Conservation (phyloP, 1,284 basidiomycete genomes). For the Apiotrichum siamense region DNA sequence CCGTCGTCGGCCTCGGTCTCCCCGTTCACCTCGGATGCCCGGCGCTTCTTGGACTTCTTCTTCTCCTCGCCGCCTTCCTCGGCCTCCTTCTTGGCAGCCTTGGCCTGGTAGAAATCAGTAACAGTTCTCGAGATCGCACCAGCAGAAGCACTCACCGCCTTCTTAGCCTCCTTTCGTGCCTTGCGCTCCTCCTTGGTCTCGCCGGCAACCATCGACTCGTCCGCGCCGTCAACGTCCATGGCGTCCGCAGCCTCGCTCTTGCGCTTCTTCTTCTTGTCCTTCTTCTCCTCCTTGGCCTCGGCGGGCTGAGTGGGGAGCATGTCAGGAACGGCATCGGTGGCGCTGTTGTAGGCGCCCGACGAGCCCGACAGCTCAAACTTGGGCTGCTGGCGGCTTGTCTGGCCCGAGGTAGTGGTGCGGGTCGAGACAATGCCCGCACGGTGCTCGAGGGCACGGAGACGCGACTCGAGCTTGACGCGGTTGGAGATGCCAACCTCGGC, state of each 20-base stretch:
- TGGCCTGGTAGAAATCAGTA: not conserved
- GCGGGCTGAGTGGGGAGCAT: slow-evolving; percentile 68
- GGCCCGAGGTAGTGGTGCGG: slow-evolving; percentile 55
- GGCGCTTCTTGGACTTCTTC: slow-evolving; percentile 50
- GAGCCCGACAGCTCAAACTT: slow-evolving; percentile 72
- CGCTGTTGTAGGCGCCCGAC: slow-evolving; percentile 65
- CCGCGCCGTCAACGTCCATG: slow-evolving; percentile 46
- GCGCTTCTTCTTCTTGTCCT: slow-evolving; percentile 61
- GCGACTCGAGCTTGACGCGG: slow-evolving; percentile 89
- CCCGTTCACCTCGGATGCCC: slow-evolving; percentile 45
- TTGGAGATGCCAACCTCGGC: slow-evolving; percentile 87
- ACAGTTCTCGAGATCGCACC: slow-evolving; percentile 26
- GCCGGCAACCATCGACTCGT: slow-evolving; percentile 48
- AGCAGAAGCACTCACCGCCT: slow-evolving; percentile 35
- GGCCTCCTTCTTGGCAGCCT: slow-evolving; percentile 11
- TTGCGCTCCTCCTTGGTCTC: slow-evolving; percentile 50
- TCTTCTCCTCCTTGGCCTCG: slow-evolving; percentile 59
- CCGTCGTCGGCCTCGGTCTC: slow-evolving; percentile 49
- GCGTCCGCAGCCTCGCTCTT: slow-evolving; percentile 55
- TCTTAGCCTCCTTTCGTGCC: slow-evolving; percentile 58
- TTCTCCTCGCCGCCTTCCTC: slow-evolving; percentile 11
- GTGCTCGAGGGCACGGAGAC: slow-evolving; percentile 81
- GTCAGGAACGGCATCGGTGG: slow-evolving; percentile 64
- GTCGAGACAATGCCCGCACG: slow-evolving; percentile 63
- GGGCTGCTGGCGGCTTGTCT: slow-evolving; percentile 58